phyloP scores from a whole-genome alignment of 306 rosid species.

The Corylus heterophylla region DNA sequence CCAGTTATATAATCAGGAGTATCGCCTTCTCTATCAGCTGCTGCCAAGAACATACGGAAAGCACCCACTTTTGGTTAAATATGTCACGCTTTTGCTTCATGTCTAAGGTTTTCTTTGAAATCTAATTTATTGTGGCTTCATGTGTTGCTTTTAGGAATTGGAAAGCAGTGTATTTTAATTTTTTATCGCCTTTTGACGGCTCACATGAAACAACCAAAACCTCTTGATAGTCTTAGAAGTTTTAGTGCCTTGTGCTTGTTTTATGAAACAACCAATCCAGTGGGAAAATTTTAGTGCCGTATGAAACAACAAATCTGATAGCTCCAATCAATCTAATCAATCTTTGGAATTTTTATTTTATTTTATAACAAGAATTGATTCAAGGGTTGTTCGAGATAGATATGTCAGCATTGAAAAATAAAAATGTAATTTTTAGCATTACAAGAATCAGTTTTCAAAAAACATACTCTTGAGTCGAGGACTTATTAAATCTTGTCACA shows the following conservation, averaged over 20 bases:
- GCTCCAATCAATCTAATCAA: too few relatives aligned
- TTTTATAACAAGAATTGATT: too few relatives aligned
- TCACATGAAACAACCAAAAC: background rate
- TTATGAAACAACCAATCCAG: background rate
- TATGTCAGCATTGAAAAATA: too few relatives aligned
- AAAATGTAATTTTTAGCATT: too few relatives aligned
- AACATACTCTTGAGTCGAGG: too few relatives aligned
- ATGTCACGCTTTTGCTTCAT: background rate
- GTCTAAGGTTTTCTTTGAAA: background rate
- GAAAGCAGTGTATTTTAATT: background rate
- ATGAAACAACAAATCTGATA: too few relatives aligned
- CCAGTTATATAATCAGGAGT: constrained; percentile 1
- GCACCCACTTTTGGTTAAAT: background rate
- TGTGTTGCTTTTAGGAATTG: background rate
- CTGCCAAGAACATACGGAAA: background rate
- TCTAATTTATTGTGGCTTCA: background rate
- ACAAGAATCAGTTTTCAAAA: too few relatives aligned
- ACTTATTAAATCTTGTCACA: too few relatives aligned
- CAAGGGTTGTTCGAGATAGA: too few relatives aligned
- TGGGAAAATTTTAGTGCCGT: too few relatives aligned
- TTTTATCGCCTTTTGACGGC: background rate
- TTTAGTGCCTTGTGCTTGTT: background rate
- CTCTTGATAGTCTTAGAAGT: background rate
- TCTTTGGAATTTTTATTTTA: too few relatives aligned
- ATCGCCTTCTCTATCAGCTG: background rate